Evolutionary conservation across 2,329 filamentous ascomycete species (phyloP), one percentile per base, ranked within the genome.

Genomic region (Blumeria hordei): DNA sequence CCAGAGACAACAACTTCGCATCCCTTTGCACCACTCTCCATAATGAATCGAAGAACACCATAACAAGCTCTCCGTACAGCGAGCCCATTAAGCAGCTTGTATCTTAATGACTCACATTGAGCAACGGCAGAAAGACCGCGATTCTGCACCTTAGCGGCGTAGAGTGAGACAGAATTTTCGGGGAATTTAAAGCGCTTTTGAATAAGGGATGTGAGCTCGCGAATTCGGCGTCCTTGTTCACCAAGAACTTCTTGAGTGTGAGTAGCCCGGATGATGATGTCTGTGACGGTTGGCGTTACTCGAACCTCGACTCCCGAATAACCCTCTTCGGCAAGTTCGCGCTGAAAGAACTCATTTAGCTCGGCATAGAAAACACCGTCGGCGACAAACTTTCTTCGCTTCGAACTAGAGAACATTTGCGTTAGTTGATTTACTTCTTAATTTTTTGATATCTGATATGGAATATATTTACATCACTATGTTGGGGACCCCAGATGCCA

Each of bases 181-280:
- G 92, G 90, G 84, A 98, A 98, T 81, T 95, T 95, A 86, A 98
- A 98, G 71, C 92, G 88, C 85, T 98, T 96, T 80, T 98, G 93
- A 80, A 98, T 98, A 71, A 98, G 84, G 69, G 88, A 95, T 71
- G 92, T 98, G 74, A 98, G 88, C 81, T 98, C 92, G 73, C 92
- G 90, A 74, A 98, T 98, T 77, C 92, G 87, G 77, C 92, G 88
- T 69, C 92, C 92, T 81, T 98, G 92, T 83, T 98, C 92, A 70
- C 92, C 92, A 69, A 98, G 87, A 66, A 98, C 93, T 79, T 98
- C 93, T 78, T 98, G 92, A 70, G 92, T 98, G 83, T 98, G 92
- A 70, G 92, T 98, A 71, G 92, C 92, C 74, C 92, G 92, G 80
- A 98, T 94, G 81, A 98, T 96, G 53, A 61, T 96, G 76, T 96